These are phyloP conservation scores for Phytophthora agathidicida DNA, from an alignment of 352 stramenopile species.

Conservation along the genomic window DNA sequence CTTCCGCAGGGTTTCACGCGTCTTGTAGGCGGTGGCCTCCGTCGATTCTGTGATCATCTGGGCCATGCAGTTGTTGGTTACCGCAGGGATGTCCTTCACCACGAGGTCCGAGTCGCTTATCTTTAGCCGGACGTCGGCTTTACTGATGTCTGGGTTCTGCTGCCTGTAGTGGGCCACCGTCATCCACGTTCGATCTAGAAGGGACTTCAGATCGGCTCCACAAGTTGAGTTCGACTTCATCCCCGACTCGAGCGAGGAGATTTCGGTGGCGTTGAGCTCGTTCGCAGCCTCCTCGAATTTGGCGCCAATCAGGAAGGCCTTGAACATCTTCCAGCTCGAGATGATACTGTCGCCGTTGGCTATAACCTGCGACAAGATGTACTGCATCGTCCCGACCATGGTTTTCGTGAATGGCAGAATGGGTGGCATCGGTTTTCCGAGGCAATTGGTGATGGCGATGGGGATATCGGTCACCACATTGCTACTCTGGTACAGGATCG, in stretches of 20 bases:
- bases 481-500: slow-evolving; percentile 46
- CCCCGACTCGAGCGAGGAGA: slow-evolving; percentile 29
- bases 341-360: slow-evolving; percentile 39
- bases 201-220: slow-evolving; percentile 38
- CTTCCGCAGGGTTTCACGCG: slow-evolving; percentile 44
- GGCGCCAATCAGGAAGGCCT: slow-evolving; percentile 35
- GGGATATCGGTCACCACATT: slow-evolving; percentile 47
- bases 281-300: slow-evolving; percentile 30
- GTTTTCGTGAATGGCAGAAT: too few relatives aligned
- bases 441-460: slow-evolving; percentile 37
- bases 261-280: slow-evolving; percentile 37
- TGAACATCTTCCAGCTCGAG: slow-evolving; percentile 33
- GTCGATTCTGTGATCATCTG: slow-evolving; percentile 20
- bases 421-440: slow-evolving; percentile 28
- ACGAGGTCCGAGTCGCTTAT: slow-evolving; percentile 32
- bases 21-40: slow-evolving; percentile 13
- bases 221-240: slow-evolving; percentile 51
- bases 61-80: slow-evolving; percentile 51
- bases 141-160: slow-evolving; percentile 25
- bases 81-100: slow-evolving; percentile 39
- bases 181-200: slow-evolving; percentile 44
- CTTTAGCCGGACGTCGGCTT: slow-evolving; percentile 43
- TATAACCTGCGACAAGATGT: slow-evolving; percentile 30
- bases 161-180: slow-evolving; percentile 41
- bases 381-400: slow-evolving; percentile 24